A percentile compares a stretch with the other conserved stretches of the same genome.
phyloP scores from a whole-genome alignment of 2,329 filamentous ascomycete species.

The Purpureocillium takamizusanense region DNA sequence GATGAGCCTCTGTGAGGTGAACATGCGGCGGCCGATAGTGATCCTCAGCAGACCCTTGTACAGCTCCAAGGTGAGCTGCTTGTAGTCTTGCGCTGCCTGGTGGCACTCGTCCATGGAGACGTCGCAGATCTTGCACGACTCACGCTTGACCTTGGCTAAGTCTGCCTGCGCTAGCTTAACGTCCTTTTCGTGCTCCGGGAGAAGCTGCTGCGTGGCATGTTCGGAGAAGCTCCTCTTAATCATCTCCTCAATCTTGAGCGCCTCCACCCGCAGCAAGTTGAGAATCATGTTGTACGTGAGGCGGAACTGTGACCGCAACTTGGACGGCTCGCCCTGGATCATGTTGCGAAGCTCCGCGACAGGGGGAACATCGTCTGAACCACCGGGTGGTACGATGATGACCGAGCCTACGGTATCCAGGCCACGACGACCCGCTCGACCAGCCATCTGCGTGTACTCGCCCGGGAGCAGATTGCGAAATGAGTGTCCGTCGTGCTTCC shows the following conservation, averaged over 20 bases:
- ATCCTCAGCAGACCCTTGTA: conserved; percentile 70
- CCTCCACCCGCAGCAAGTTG: conserved; percentile 88
- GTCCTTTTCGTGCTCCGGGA: conserved; percentile 92
- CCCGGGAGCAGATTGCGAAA: conserved; percentile 89
- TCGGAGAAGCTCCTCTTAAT: conserved; percentile 99
- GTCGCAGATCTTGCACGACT: conserved; percentile 76
- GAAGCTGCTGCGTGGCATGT: conserved; percentile 86
- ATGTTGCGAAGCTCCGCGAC: conserved; percentile 78
- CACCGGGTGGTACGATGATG: conserved; percentile 77
- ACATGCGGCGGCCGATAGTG: conserved; percentile 74
- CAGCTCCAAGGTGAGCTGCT: conserved; percentile 69
- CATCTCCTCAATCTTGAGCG: conserved; percentile 98
- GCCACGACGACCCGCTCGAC: conserved; percentile 84
- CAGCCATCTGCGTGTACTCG: conserved; percentile 98
- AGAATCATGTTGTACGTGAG: conserved; percentile 99
- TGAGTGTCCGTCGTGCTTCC: conserved; percentile 88
- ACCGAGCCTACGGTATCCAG: conserved; percentile 89
- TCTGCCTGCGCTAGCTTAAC: conserved; percentile 89
- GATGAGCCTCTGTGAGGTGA: conserved; percentile 65
- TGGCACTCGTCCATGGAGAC: conserved; percentile 72
- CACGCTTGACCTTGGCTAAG: conserved; percentile 80
- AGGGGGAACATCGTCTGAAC: conserved; percentile 79
- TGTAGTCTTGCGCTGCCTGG: conserved; percentile 70
- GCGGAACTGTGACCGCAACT: conserved; percentile 90
- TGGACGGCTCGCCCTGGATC: conserved; percentile 93